phyloP scores from a whole-genome alignment of 73 alveolate species.

The Durusdinium trenchii region DNA sequence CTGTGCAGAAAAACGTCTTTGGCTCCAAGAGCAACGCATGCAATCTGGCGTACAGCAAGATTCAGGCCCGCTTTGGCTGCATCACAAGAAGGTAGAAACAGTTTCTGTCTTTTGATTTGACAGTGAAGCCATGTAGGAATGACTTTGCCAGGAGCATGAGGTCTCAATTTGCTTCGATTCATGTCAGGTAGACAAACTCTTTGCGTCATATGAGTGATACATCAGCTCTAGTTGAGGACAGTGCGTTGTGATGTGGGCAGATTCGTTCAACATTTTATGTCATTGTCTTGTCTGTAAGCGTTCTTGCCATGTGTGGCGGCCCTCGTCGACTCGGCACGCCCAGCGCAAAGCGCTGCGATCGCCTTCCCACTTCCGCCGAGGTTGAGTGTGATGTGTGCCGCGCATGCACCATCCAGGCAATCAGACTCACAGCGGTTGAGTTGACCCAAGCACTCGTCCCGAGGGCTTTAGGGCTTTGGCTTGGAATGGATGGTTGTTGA shows the following conservation, averaged over 20 bases:
- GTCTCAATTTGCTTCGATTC: not conserved
- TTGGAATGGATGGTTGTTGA: no score
- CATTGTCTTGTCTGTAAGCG: not conserved
- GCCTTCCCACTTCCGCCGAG: not conserved
- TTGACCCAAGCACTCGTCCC: no score
- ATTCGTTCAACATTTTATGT: not conserved
- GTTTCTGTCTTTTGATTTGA: not conserved
- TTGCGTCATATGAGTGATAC: not conserved
- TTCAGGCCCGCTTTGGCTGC: not conserved
- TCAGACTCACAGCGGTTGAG: not conserved
- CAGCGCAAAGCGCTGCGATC: not conserved
- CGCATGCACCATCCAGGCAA: constrained; percentile 40
- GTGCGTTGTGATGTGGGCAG: not conserved
- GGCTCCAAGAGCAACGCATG: constrained; percentile 36
- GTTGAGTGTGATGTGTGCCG: constrained; percentile 84
- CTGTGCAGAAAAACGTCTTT: constrained; percentile 42
- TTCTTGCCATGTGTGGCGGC: not conserved
- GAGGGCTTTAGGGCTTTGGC: no score
- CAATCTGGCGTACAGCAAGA: constrained; percentile 75
- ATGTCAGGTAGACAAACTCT: not conserved
- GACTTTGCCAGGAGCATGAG: not conserved
- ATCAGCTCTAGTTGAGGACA: not conserved
- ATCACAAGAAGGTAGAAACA: not conserved
- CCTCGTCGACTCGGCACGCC: not conserved
- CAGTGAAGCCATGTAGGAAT: not conserved